Percentiles rank a stretch among this genome's conserved stretches.
phyloP scores from a whole-genome alignment of 352 stramenopile species.

The Phytophthora capsici region DNA sequence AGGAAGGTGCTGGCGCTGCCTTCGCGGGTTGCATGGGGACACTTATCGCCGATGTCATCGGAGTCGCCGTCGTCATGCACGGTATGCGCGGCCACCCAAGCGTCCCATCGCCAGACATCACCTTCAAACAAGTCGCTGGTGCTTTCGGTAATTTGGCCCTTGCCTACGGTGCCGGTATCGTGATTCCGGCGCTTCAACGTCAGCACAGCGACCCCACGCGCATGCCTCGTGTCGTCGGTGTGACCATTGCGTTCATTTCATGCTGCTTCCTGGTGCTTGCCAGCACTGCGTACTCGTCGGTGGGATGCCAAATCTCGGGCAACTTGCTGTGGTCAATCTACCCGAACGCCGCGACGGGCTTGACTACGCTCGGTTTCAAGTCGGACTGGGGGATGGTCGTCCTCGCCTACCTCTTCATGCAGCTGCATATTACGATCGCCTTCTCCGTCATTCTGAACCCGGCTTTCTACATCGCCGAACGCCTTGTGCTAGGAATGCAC shows the following conservation, averaged over 20 bases:
- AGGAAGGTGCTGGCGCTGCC: slow-evolving; percentile 47
- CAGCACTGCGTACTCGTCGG: slow-evolving; percentile 41
- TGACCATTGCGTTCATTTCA: slow-evolving; percentile 53
- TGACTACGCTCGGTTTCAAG: slow-evolving; percentile 44
- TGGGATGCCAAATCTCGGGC: slow-evolving; percentile 62
- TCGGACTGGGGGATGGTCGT: slow-evolving; percentile 49
- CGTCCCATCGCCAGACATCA: slow-evolving; percentile 38
- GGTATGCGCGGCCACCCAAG: slow-evolving; percentile 48
- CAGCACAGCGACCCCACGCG: slow-evolving; percentile 56
- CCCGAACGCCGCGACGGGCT: slow-evolving; percentile 27
- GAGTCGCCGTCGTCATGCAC: slow-evolving; percentile 41
- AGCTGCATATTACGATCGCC: slow-evolving; percentile 63
- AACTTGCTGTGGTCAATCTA: slow-evolving; percentile 66
- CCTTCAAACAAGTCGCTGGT: slow-evolving; percentile 51
- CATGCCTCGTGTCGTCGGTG: slow-evolving; percentile 55
- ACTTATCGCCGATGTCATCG: slow-evolving; percentile 52
- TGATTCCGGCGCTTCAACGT: slow-evolving; percentile 53
- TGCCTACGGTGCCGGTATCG: slow-evolving; percentile 55
- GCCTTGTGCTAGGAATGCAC: slow-evolving; percentile 60
- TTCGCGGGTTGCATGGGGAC: slow-evolving; percentile 53
- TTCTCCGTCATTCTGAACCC: slow-evolving; percentile 62
- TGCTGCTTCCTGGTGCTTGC: slow-evolving; percentile 50
- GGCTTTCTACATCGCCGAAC: slow-evolving; percentile 54
- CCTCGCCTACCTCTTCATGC: slow-evolving; percentile 64
- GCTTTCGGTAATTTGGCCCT: slow-evolving; percentile 64